Evolutionary conservation across 176 grass and related monocot species (phyloP).

Genomic region (Chloris gayana): DNA sequence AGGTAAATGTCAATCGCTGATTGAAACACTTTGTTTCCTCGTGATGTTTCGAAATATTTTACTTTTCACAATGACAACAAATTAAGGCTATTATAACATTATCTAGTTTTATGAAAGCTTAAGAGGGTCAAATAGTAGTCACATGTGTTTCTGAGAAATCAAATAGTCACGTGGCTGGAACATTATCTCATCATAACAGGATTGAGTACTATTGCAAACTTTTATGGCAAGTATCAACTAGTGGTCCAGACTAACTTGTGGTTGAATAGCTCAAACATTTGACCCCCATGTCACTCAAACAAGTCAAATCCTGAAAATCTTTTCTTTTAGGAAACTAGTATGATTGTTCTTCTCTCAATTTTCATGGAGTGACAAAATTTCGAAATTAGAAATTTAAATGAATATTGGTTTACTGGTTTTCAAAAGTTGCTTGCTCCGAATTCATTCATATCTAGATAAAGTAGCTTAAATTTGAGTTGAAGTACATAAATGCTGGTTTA

Average conservation of each 20-base stretch:
- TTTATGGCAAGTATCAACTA: no score
- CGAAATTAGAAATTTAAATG: neutral
- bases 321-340: neutral
- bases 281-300: neutral
- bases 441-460: neutral
- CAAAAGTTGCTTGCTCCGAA: neutral
- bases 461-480: neutral
- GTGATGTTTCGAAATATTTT: neutral
- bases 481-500: neutral
- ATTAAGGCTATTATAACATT: neutral
- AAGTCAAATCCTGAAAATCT: neutral
- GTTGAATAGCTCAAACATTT: neutral
- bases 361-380: neutral
- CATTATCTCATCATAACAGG: neutral
- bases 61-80: neutral
- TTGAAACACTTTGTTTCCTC: neutral
- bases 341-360: neutral
- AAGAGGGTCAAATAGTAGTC: neutral
- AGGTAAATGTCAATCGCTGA: slow-evolving; percentile 40
- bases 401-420: neutral
- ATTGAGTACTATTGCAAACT: no score
- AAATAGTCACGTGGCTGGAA: neutral
- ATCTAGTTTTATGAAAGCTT: neutral
- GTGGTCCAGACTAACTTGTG: no score
- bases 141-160: no score